These are phyloP conservation scores for Nasturtium officinale DNA, from an alignment of 345 rosid species.

Conservation along the genomic window DNA sequence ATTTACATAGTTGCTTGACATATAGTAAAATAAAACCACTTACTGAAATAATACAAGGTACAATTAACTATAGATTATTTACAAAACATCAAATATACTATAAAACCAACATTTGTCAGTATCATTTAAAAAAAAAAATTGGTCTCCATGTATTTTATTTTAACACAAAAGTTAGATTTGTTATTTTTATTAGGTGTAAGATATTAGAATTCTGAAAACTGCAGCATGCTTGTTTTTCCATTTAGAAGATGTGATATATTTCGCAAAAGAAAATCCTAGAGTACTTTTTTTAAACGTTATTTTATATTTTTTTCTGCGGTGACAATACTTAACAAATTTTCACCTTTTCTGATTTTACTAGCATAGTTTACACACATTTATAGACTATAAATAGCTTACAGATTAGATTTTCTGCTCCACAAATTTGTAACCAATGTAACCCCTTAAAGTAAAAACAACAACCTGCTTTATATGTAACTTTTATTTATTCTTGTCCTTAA, in stretches of 20 bases:
- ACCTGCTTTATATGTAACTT: constrained; percentile 10
- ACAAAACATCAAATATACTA: neutral
- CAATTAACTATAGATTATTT: neutral
- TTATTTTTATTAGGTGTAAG: neutral
- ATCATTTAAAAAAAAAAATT: neutral
- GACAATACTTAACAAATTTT: neutral
- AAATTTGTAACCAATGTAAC: constrained; percentile 34
- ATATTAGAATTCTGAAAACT: neutral
- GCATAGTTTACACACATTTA: neutral
- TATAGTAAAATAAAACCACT: neutral
- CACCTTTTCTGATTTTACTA: neutral
- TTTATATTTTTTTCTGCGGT: neutral
- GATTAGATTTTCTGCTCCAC: constrained; percentile 32
- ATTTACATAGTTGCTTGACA: neutral
- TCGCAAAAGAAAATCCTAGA: neutral
- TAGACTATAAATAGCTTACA: constrained; percentile 30
- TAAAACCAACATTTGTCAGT: neutral
- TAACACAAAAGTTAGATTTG: neutral
- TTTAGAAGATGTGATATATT: no score
- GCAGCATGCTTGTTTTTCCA: neutral
- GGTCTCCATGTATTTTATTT: neutral
- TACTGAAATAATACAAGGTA: neutral
- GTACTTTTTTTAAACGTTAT: neutral
- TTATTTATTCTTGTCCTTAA: neutral
- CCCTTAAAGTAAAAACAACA: constrained; percentile 30